Evolutionary conservation across 257 asterid species (phyloP), one percentile per base, ranked within the genome.

Genomic region (Salvia splendens): DNA sequence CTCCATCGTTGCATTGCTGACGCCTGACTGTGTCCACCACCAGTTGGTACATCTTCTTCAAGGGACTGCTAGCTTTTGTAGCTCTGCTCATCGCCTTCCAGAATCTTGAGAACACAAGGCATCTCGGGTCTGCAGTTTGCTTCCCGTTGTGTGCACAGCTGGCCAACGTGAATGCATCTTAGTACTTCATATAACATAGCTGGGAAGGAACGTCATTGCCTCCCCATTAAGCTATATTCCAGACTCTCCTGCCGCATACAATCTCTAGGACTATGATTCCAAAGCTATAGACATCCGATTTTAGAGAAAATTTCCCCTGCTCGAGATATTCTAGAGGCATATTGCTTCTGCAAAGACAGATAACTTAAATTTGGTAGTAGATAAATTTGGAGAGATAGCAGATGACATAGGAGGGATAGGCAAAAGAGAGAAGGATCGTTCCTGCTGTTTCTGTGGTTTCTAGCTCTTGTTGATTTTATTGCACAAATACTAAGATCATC

Each of bases 141-240:
- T 5, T 38, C 42, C 35, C 11, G 12, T 24, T 55, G 63, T 61
- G 55, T 45, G 73, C 78, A 73, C 14, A 65, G 17, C 11, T 57
- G 48, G n/a, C 50, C 72, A 45, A 77, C 57, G 24, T 58, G 69
- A 12, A 77, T 73, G 56, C 76, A 77, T 54, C 78, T 49, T 54
- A 8, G 14, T 7, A 42, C 81, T 47, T 68, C 70, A 14, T 68
- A 66, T 1, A 3, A 72, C 77, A 16, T 42, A 17, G 12, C 8
- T 56, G 6, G 12, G 7, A 32, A 60, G 49, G 46, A 5, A 15
- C 67, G 16, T 68, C 67, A 10, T 57, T 28, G 41, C 28, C 15
- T 46, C 16, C 11, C 32, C 4, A 10, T 8, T 8, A n/a, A 40
- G 17, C 5, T 45, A 33, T 5, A 33, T 12, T 9, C 42, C 8